phyloP scores from a whole-genome alignment of 192 early-diverging fungal genomes.

The Entophlyctis luteolus region DNA sequence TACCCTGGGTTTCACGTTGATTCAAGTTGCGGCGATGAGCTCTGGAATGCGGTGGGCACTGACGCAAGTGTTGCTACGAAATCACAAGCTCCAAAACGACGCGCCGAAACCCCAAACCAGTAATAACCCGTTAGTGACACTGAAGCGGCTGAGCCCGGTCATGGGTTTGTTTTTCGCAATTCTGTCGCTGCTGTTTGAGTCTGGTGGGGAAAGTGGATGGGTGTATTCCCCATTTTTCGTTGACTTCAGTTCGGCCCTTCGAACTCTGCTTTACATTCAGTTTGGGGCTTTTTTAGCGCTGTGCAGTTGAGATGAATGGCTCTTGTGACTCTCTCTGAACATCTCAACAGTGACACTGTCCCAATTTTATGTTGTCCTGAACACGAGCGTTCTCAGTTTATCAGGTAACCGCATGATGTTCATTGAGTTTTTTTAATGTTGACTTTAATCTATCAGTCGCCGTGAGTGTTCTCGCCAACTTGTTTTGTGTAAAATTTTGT shows the following conservation, averaged over 20 bases:
- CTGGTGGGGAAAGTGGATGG: slow-evolving; percentile 34
- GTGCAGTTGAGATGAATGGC: slow-evolving; percentile 34
- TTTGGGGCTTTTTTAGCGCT: slow-evolving; percentile 79
- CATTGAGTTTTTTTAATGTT: no score
- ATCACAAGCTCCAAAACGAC: slow-evolving; percentile 1
- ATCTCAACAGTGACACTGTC: slow-evolving; percentile 64
- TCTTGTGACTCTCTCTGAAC: neutral
- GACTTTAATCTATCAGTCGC: neutral
- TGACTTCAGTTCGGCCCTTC: slow-evolving; percentile 23
- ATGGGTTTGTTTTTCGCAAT: slow-evolving; percentile 64
- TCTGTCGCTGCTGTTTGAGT: slow-evolving; percentile 40
- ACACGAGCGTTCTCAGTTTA: slow-evolving; percentile 79
- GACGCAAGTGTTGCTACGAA: slow-evolving; percentile 69
- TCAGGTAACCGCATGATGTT: no score
- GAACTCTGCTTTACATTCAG: slow-evolving; percentile 56
- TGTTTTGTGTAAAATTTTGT: neutral
- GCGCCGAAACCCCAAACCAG: neutral
- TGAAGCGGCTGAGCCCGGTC: slow-evolving; percentile 75
- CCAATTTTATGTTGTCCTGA: slow-evolving; percentile 78
- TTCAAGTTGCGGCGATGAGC: slow-evolving; percentile 69
- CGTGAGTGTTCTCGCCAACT: neutral
- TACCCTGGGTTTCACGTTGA: slow-evolving; percentile 68
- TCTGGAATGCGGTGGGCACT: slow-evolving; percentile 89
- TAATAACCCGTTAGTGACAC: slow-evolving; percentile 82
- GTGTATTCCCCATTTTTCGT: slow-evolving; percentile 48